Conservation (phyloP, 1,284 basidiomycete genomes). For the Rhodotorula sp. region DNA sequence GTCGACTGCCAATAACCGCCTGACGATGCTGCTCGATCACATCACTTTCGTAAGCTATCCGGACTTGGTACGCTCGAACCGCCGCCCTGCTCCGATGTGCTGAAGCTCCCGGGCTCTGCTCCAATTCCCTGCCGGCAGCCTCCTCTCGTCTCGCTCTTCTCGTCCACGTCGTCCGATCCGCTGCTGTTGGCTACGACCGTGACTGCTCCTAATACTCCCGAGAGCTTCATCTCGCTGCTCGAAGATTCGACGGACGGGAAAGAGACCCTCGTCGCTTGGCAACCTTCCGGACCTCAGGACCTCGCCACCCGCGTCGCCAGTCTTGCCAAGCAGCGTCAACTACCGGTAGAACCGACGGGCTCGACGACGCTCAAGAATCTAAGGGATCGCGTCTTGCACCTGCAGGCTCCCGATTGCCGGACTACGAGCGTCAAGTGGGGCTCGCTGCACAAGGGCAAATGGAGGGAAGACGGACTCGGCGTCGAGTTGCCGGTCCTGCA, state of each 20-base stretch:
- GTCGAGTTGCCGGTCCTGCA: conserved; percentile 24
- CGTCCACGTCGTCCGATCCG: conserved; percentile 32
- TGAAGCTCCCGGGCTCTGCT: too few species aligned
- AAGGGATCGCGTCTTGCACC: conserved; percentile 21
- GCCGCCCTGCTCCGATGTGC: neutral
- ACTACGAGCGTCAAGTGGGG: conserved; percentile 27
- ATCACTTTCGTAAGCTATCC: neutral
- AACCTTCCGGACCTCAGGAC: neutral
- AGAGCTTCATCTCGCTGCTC: conserved; percentile 34
- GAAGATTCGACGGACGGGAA: conserved; percentile 11
- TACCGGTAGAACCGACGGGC: neutral
- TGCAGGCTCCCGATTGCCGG: conserved; percentile 31
- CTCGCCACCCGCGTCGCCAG: neutral
- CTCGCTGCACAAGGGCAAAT: neutral
- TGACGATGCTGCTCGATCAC: too few species aligned
- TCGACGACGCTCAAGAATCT: neutral
- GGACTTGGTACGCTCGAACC: too few species aligned
- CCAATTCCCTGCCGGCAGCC: conserved; percentile 7
- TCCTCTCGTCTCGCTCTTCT: conserved; percentile 32
- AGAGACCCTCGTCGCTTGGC: conserved; percentile 16
- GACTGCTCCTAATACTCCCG: neutral
- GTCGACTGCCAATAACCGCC: too few species aligned
- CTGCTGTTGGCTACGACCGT: conserved; percentile 9
- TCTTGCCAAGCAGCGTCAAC: neutral
- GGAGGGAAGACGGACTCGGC: conserved; percentile 15